These are phyloP conservation scores for Gossypium mustelinum DNA, from an alignment of 345 rosid genomes.

Conservation along the genomic window DNA sequence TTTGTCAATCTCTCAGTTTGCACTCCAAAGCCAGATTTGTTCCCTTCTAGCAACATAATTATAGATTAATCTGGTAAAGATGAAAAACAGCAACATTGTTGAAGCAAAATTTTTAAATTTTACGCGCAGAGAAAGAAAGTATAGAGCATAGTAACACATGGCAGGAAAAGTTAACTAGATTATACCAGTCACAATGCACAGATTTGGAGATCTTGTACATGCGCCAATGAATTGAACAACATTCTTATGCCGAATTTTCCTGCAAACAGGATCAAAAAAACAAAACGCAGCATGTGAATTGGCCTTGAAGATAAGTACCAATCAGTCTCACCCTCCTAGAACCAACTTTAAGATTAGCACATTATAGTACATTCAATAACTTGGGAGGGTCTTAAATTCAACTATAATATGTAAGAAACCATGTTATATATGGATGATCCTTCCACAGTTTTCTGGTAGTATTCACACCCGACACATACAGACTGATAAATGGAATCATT, in stretches of 20 bases:
- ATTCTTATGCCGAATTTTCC: conserved; percentile 93
- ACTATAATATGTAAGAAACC: background rate
- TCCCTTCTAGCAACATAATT: conserved; percentile 22
- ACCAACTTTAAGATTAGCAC: background rate
- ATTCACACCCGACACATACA: background rate
- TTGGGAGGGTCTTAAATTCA: background rate
- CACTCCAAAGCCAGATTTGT: conserved; percentile 15
- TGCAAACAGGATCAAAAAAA: conserved; percentile 22
- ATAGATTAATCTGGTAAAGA: conserved; percentile 11
- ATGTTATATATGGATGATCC: background rate
- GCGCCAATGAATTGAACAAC: conserved; percentile 95
- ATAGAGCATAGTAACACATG: background rate
- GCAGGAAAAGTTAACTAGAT: conserved; percentile 12
- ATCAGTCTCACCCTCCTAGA: background rate
- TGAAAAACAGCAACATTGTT: conserved; percentile 13
- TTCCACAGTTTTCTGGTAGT: background rate
- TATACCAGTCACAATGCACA: conserved; percentile 92
- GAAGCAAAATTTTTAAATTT: conserved; percentile 10
- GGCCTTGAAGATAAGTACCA: background rate
- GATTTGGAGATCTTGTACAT: conserved; percentile 75
- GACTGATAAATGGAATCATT: background rate
- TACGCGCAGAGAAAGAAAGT: background rate
- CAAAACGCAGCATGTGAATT: background rate
- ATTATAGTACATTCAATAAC: conserved; percentile 1
- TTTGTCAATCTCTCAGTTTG: conserved; percentile 18